phyloP scores from a whole-genome alignment of 2,329 filamentous ascomycete genomes.

The Verticillium zaregamsianum region DNA sequence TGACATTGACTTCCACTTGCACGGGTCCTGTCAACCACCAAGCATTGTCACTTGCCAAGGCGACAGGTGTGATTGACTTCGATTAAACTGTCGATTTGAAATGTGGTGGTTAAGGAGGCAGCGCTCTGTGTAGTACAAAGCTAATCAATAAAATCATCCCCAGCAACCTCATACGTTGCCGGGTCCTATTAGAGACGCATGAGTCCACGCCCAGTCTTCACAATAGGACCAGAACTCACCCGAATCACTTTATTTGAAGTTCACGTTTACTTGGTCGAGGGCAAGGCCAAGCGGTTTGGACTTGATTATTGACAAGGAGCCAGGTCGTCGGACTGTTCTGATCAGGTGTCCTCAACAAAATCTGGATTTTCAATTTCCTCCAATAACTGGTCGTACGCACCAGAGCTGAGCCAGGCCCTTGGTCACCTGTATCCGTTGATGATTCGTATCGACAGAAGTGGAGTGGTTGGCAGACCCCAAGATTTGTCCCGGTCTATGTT shows the following conservation, averaged over 20 bases:
- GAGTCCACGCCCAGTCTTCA: no score
- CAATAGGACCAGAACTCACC: no score
- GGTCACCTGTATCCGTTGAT: not conserved
- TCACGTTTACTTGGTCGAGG: not conserved
- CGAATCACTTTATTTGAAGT: no score
- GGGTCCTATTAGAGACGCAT: no score
- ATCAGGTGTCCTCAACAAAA: not conserved
- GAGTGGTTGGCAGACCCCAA: not conserved
- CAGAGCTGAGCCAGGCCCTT: not conserved
- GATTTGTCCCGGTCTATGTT: no score
- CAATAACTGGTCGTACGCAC: not conserved
- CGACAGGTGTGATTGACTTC: no score
- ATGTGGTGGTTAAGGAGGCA: no score
- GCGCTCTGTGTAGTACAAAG: no score
- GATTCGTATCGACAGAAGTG: not conserved
- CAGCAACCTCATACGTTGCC: no score
- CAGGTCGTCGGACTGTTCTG: not conserved
- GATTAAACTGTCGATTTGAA: no score
- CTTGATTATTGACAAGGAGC: not conserved
- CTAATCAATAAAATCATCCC: no score
- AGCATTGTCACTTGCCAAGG: no score
- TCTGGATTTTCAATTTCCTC: not conserved
- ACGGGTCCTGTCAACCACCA: not conserved
- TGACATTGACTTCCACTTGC: not conserved
- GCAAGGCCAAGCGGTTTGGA: not conserved